Conservation (phyloP, 345 rosid species). For the Turritis glabra region DNA sequence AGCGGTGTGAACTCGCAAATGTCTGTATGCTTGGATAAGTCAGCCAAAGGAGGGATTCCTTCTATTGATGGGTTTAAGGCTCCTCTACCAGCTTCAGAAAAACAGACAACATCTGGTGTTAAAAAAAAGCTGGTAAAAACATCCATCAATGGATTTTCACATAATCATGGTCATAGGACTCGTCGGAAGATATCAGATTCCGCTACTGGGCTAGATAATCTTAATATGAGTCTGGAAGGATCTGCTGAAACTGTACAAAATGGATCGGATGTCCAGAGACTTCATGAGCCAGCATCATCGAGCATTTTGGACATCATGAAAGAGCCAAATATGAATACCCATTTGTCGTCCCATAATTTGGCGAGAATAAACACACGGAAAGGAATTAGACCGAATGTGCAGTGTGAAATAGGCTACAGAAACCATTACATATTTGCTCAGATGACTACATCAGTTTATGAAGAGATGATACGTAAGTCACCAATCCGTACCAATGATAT, state of each 20-base stretch:
- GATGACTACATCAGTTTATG: constrained; percentile 63
- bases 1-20: constrained; percentile 45
- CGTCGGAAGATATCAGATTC: constrained; percentile 41
- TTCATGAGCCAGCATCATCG: constrained; percentile 46
- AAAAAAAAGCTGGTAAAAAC: constrained; percentile 44
- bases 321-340: constrained; percentile 37
- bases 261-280: constrained; percentile 45
- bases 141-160: constrained; percentile 46
- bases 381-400: constrained; percentile 37
- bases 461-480: constrained; percentile 61
- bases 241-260: constrained; percentile 60
- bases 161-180: constrained; percentile 31
- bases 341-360: constrained; percentile 31
- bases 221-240: constrained; percentile 55
- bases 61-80: constrained; percentile 35
- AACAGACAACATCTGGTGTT: constrained; percentile 34
- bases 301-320: constrained; percentile 42
- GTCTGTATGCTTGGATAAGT: constrained; percentile 34
- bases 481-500: constrained; percentile 44
- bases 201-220: constrained; percentile 42
- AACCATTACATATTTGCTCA: constrained; percentile 77
- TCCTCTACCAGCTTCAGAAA: constrained; percentile 28
- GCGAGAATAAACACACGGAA: constrained; percentile 38
- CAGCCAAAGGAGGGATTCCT: constrained; percentile 40
- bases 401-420: constrained; percentile 50